Percentiles rank a stretch among this genome's conserved stretches.
These are phyloP conservation scores for Rhizophagus prolifer DNA, from an alignment of 192 early-diverging fungal genomes.

Conservation along the genomic window DNA sequence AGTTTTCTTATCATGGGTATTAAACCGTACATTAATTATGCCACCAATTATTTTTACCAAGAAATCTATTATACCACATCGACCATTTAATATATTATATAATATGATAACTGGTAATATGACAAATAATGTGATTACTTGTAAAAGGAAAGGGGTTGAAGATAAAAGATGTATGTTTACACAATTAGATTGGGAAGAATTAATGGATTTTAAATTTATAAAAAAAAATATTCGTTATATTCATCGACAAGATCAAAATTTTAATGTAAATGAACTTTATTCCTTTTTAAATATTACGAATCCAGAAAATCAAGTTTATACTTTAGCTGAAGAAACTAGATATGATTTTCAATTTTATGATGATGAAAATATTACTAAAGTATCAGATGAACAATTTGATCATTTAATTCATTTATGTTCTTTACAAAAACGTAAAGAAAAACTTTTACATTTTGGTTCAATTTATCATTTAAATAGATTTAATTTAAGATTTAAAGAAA, in stretches of 20 bases:
- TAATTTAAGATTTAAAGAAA: constrained; percentile 45
- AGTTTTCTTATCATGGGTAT: constrained; percentile 36
- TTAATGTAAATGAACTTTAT: not conserved
- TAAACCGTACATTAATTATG: constrained; percentile 47
- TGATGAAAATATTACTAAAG: not conserved
- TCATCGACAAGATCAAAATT: not conserved
- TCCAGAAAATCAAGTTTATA: not conserved
- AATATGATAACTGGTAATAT: not conserved
- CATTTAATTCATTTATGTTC: constrained; percentile 40
- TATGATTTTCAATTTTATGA: constrained; percentile 5
- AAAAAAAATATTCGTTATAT: not conserved
- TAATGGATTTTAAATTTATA: not conserved
- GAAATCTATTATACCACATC: not conserved
- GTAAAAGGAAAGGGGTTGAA: not conserved
- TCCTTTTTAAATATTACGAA: not conserved
- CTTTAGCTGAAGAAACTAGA: not conserved
- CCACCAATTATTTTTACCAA: constrained; percentile 40
- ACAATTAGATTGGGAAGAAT: not conserved
- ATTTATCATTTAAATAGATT: constrained; percentile 51
- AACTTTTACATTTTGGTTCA: constrained; percentile 55
- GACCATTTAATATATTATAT: constrained; percentile 3
- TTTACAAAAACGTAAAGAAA: constrained; percentile 35
- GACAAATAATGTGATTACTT: not conserved
- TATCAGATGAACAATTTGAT: constrained; percentile 37
- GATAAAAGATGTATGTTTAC: not conserved